Base-by-base conservation (phyloP, 306 rosid species). In the Fragaria vesca region DNA sequence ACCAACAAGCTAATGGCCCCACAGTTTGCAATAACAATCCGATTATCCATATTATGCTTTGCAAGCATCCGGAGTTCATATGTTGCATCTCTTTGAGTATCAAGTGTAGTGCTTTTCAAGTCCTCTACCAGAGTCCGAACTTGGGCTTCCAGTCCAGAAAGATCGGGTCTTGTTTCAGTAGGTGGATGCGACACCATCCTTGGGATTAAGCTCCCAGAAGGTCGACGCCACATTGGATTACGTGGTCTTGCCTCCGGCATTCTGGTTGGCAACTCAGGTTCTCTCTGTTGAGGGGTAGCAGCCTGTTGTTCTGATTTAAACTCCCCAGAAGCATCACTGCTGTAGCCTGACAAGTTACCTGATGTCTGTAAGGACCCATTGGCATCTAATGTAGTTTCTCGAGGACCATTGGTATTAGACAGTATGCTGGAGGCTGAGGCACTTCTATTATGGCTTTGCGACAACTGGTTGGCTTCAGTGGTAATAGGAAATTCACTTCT, bases 1-100 rank as follows among this genome's bases (percentile, higher is more conserved):
- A 91, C 99, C 80, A 96, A 85, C 76, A 93, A 16, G 85, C 18
- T 77, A 71, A 96, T 89, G 74, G 98, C 94, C 69, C 99, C 98
- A 75, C 91, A 84, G 75, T 81, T 88, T 72, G 98, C 97, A 83
- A 96, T 96, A 28, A 90, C 94, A 82, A 96, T 93, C 75, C 99
- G 87, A 76, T 93, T 96, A 79, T 96, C 98, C 89, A 89, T 91
- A 62, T 86, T 92, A 73, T 87, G 89, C 84, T 87, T 91, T 32
- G 99, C 96, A 86, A 96, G 97, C 80, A 88, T 80, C 68, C 99
- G 94, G 18, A 96, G 76, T 80, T 87, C 91, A 71, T 80, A 75
- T 26, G 97, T 88, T 81, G 97, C 97, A 17, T 83, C 91, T 89
- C 93, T 91, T 83, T 86, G 85, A 78, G 87, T 83, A 81, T 93